phyloP scores from a whole-genome alignment of 352 stramenopile genomes.

The Plasmopara muralis region DNA sequence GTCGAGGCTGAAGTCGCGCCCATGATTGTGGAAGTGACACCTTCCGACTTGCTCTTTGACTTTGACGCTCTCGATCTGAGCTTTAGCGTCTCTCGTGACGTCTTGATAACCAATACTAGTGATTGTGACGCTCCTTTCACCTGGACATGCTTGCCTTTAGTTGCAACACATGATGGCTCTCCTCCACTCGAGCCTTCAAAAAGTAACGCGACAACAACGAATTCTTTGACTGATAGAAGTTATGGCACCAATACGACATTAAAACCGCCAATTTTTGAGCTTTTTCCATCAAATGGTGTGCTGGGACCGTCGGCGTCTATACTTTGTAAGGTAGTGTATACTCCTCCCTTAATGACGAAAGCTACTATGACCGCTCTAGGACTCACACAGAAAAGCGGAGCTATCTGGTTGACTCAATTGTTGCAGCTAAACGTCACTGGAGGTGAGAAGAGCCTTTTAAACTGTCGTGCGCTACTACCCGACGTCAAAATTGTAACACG shows the following conservation, averaged over 20 bases:
- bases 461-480: constrained; percentile 41
- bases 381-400: constrained; percentile 9
- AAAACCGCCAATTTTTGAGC: constrained; percentile 24
- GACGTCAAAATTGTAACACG: constrained; percentile 50
- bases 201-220: constrained; percentile 32
- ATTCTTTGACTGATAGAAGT: constrained; percentile 20
- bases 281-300: constrained; percentile 38
- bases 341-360: constrained; percentile 23
- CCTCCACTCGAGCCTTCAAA: constrained; percentile 50
- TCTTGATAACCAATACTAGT: constrained; percentile 87
- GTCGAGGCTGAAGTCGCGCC: constrained; percentile 86
- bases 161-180: constrained; percentile 15
- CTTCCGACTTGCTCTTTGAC: constrained; percentile 54
- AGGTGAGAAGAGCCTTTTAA: constrained; percentile 36
- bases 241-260: not conserved
- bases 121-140: constrained; percentile 82
- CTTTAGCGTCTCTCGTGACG: constrained; percentile 40
- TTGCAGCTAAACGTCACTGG: constrained; percentile 55
- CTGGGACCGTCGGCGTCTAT: constrained; percentile 29
- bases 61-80: constrained; percentile 63
- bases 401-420: constrained; percentile 30
- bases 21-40: constrained; percentile 73
- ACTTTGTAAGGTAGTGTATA: constrained; percentile 52
- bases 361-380: constrained; percentile 7
- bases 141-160: constrained; percentile 39